phyloP scores from a whole-genome alignment of 139 green algal genomes.

The Closterium sp. region DNA sequence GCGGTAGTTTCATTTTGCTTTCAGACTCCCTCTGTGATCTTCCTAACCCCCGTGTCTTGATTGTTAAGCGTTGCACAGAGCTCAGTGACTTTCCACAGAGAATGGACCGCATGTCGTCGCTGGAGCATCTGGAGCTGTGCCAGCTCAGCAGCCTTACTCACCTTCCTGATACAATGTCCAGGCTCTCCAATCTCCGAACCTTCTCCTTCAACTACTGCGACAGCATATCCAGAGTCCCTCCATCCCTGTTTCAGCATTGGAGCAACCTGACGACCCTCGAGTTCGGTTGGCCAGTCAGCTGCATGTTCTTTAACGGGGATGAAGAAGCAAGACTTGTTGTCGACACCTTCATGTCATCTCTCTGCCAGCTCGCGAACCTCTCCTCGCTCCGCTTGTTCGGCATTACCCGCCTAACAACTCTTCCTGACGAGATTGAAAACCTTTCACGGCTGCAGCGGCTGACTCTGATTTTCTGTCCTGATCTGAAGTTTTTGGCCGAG shows the following conservation, averaged over 20 bases:
- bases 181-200: background rate
- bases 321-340: no score
- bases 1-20: background rate
- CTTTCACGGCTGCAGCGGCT: background rate
- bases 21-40: background rate
- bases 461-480: background rate
- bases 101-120: background rate
- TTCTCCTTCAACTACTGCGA: background rate
- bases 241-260: background rate
- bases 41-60: background rate
- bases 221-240: background rate
- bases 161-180: background rate
- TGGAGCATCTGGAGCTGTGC: background rate
- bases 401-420: background rate
- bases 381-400: background rate
- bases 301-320: background rate
- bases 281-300: background rate
- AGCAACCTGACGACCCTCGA: background rate
- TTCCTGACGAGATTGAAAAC: background rate
- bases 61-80: background rate
- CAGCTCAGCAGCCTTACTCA: background rate
- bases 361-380: background rate
- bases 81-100: background rate
- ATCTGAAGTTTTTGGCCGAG: background rate
- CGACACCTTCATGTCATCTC: background rate